phyloP scores from a whole-genome alignment of 257 asterid genomes.

The Primulina huaijiensis region DNA sequence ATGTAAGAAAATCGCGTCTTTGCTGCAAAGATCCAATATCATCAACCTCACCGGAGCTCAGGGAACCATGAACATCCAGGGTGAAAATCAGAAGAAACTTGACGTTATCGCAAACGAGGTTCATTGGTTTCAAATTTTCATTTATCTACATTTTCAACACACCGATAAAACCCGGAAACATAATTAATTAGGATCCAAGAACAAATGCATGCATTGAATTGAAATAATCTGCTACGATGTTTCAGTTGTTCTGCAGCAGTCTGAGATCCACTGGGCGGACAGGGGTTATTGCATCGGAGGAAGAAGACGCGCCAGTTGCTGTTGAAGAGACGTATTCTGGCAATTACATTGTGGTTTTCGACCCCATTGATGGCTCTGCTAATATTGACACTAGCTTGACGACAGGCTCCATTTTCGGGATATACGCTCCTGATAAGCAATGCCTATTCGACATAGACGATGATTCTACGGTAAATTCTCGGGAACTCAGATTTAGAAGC shows the following conservation, averaged over 20 bases:
- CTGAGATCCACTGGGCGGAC: constrained; percentile 80
- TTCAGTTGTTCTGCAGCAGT: constrained; percentile 72
- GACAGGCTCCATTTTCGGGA: constrained; percentile 84
- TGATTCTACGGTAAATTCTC: constrained; percentile 45
- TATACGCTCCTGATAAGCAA: constrained; percentile 63
- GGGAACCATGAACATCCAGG: constrained; percentile 73
- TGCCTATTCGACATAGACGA: constrained; percentile 58
- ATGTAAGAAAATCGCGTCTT: constrained; percentile 74
- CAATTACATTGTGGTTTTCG: constrained; percentile 81
- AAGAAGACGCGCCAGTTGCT: constrained; percentile 83
- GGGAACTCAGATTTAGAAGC: not conserved
- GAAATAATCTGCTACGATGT: not conserved
- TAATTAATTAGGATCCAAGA: no score
- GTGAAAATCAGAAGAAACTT: constrained; percentile 89
- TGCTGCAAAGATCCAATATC: constrained; percentile 71
- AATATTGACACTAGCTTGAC: constrained; percentile 76
- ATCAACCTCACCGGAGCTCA: constrained; percentile 77
- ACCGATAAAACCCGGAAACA: not conserved
- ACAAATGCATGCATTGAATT: not conserved
- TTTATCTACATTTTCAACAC: not conserved
- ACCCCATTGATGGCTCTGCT: constrained; percentile 87
- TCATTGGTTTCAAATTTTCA: not conserved
- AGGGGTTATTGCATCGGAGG: constrained; percentile 85
- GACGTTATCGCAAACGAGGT: constrained; percentile 86
- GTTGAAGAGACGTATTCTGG: constrained; percentile 88